Percentiles rank a stretch among this genome's conserved stretches.
phyloP scores from a whole-genome alignment of 139 green algal genomes.

The Chlamydomonas urium region DNA sequence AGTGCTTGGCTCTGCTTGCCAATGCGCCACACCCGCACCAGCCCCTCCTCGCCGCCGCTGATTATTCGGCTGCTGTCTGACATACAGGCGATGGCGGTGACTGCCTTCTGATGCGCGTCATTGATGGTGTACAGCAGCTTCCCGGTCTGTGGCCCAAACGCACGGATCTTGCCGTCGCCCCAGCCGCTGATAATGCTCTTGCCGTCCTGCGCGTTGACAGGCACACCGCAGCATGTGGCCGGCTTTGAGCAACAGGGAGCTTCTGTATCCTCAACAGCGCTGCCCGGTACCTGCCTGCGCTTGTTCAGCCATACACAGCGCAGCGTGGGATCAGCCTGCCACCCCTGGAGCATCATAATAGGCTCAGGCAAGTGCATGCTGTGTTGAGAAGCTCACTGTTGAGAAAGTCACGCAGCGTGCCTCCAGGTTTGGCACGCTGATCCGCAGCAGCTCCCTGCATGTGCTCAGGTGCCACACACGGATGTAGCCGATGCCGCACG shows the following conservation, averaged over 20 bases:
- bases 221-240: not conserved
- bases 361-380: too few relatives aligned
- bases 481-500: slow-evolving; percentile 57
- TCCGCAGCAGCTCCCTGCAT: slow-evolving; percentile 74
- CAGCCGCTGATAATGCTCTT: slow-evolving; percentile 67
- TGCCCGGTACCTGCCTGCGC: too few relatives aligned
- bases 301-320: too few relatives aligned
- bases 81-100: slow-evolving; percentile 64
- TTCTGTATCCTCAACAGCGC: too few relatives aligned
- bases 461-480: slow-evolving; percentile 71
- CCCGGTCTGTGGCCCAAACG: slow-evolving; percentile 73
- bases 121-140: slow-evolving; percentile 78
- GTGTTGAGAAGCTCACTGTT: slow-evolving; percentile 9
- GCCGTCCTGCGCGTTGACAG: slow-evolving; percentile 41
- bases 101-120: slow-evolving; percentile 70
- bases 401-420: slow-evolving; percentile 73
- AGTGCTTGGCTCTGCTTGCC: slow-evolving; percentile 51
- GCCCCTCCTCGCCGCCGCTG: slow-evolving; percentile 60
- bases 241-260: too few relatives aligned
- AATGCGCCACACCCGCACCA: slow-evolving; percentile 66
- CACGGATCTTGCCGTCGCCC: slow-evolving; percentile 78
- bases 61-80: slow-evolving; percentile 56
- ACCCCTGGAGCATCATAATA: too few relatives aligned
- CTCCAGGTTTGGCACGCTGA: slow-evolving; percentile 70
- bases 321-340: too few relatives aligned